Evolutionary conservation across 495 filamentous ascomycete species (phyloP), one percentile per base, ranked within the genome.

Genomic region (Parachaetomium inaequale): DNA sequence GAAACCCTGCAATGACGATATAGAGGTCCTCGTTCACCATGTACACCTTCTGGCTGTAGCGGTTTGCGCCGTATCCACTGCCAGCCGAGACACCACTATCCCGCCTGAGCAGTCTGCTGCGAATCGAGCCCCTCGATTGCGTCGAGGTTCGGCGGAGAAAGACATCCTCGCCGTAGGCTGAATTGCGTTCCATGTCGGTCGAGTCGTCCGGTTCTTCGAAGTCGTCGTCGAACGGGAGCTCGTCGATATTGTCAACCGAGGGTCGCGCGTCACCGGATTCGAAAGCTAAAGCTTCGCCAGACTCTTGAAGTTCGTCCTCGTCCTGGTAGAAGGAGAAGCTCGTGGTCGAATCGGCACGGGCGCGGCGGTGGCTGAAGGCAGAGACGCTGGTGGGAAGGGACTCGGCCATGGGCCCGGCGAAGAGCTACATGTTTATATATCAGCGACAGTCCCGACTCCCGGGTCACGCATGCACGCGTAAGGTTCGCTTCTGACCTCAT

Each of bases 1-100:
- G 86, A 72, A 97, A 99, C 0, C 94, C 94, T 21, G 94, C 88
- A 67, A 98, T 87, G 47, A 91, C 92, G 64, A 96, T 89, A 0
- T 91, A 96, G 55, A 98, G 79, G 71, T 99, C 94, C 76, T 99
- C 94, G 36, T 89, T 94, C 32, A 85, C 78, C 72, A 99, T 93
- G 70, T 96, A 91, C 14, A 97, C 82, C 74, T 96, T 97, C 68
- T 99, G 94, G 66, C 82, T 93, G 43, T 78, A 74, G 43, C 89
- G 80, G 55, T 82, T 80, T 0, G 80, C 82, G 28, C 80, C 81
- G 67, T 80, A 79, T n/a, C 81, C 80, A 62, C 85, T 87, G 4
- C 74, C 74, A 63, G 84, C 82, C 19, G 90, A 87, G 66, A 66
- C 78, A 75, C 60, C 84, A 82, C 75, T 86, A 75, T 82, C 80